Evolutionary conservation across 306 rosid species (phyloP), one percentile per base, ranked within the genome.

Genomic region (Myrica gale): DNA sequence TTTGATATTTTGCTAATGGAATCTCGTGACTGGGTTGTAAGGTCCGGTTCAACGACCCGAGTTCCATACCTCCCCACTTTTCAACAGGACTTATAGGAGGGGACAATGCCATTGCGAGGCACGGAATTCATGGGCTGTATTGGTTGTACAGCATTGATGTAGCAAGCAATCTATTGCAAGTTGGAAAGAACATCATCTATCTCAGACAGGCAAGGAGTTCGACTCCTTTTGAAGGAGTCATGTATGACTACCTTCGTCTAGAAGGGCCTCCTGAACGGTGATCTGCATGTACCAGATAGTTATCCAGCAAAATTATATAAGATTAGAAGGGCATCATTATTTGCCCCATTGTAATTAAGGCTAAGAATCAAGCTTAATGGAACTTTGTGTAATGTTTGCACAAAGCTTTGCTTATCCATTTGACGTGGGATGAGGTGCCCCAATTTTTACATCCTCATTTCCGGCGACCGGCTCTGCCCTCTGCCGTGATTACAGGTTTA

Each of bases 31-130:
- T 71, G 12, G 9, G 26, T 71, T 68, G 57, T 20, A 48, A 93
- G 98, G 87, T 93, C 68, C 75, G 92, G 76, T 52, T 91, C 46
- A 93, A 93, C 56, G 9, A 84, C 16, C 67, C 9, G 12, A 76
- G 9, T 0, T 61, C 16, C 5, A 0, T 20, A 4, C 26, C 5
- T 12, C 79, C 84, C 0, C 57, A 61, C 63, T 87, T 80, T 54
- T n/a, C 79, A 41, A 90, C 92, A 2, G 79, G 85, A 13, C 42
- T 13, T 63, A 83, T 88, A 3, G 98, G 94, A 0, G 71, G 1
- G 8, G 98, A 91, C 85, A 93, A 78, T 23, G 92, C 88, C 11
- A 88, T 93, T 44, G 89, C 97, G n/a, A 90, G 98, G 63, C 98
- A 93, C 46, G 94, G 94, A 5, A 85, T 88, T 12, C 94, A 93